Evolutionary conservation across 176 grass and related monocot genomes (phyloP), one percentile per base, ranked within the genome.

Genomic region (Oryza coarctata): DNA sequence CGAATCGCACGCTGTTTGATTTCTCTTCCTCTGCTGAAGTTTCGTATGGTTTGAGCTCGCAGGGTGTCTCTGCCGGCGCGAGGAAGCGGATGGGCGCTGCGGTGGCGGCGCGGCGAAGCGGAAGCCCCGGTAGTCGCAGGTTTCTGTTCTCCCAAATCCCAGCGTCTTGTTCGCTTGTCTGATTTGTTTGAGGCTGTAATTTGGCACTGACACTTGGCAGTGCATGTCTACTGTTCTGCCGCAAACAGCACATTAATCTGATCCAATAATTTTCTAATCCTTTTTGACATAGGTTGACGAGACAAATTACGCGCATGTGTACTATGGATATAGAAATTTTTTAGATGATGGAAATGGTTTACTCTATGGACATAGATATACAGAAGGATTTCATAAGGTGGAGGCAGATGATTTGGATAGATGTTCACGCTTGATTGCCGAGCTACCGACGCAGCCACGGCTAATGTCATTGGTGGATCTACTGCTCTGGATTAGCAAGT

Each of bases 381-480:
- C n/a, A n/a, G n/a, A n/a, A n/a, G n/a, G n/a, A 4, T 50, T 68
- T 33, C 1, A 10, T 2, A 28, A 11, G 6, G 52, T 68, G 41
- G 0, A 7, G 0, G 29, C 3, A 23, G 4, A 17, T 6, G 22
- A 39, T 66, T 70, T 81, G 55, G 3, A 9, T 12, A 13, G 27
- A 39, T 52, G 67, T 1, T 2, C 15, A 0, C 34, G 20, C 3
- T 1, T 71, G 0, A 3, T 32, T 26, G 31, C 30, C 0, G 61
- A 75, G 70, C 41, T 83, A 0, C 71, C 31, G 1, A 41, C 71
- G 38, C 41, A n/a, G n/a, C 61, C 81, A 22, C 9, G 33, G 14
- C 65, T 71, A 17, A 83, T 83, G 70, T 39, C 81, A 39, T 12
- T 83, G 36, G 58, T 83, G 71, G 71, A 83, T 5, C 30, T 83